Percentiles rank a stretch among this genome's conserved stretches.
Evolutionary conservation across 2,329 filamentous ascomycete genomes (phyloP).

Genomic region (Fusarium sp.): DNA sequence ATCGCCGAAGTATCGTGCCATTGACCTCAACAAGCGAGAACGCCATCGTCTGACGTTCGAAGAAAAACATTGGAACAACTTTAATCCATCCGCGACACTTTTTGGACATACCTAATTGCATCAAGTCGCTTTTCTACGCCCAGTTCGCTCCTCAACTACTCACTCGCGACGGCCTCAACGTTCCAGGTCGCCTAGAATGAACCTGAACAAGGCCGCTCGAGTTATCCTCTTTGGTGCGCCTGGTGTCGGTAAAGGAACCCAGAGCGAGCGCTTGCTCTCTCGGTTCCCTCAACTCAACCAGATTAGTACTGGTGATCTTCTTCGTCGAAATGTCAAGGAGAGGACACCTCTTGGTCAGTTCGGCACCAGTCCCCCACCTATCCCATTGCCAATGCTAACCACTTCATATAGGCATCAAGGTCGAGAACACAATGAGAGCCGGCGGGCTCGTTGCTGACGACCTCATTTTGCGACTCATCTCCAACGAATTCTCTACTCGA

Average conservation of each 20-base stretch:
- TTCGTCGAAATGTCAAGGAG: constrained; percentile 92
- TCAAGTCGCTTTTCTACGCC: not conserved
- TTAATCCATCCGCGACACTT: not conserved
- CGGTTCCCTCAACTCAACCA: constrained; percentile 91
- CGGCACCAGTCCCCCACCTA: not conserved
- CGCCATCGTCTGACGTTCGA: constrained; percentile 3
- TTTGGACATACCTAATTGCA: not conserved
- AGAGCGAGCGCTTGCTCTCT: constrained; percentile 88
- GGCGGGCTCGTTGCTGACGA: constrained; percentile 93
- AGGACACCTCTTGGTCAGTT: constrained; percentile 84
- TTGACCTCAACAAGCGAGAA: constrained; percentile 38
- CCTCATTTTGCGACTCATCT: constrained; percentile 92
- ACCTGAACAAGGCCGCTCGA: constrained; percentile 85
- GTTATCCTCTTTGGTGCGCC: constrained; percentile 96
- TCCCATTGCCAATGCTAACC: constrained; percentile 14
- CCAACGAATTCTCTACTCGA: constrained; percentile 86
- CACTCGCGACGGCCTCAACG: constrained; percentile 37
- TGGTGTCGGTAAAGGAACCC: constrained; percentile 97
- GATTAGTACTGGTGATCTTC: constrained; percentile 93
- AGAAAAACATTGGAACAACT: not conserved
- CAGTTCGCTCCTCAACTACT: not conserved
- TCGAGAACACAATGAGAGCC: constrained; percentile 88
- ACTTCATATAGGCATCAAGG: constrained; percentile 81
- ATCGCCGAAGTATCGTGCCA: constrained; percentile 28
- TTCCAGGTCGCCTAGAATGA: constrained; percentile 62